Evolutionary conservation across 2,329 filamentous ascomycete genomes (phyloP).

Genomic region (Aspergillus tamarii): DNA sequence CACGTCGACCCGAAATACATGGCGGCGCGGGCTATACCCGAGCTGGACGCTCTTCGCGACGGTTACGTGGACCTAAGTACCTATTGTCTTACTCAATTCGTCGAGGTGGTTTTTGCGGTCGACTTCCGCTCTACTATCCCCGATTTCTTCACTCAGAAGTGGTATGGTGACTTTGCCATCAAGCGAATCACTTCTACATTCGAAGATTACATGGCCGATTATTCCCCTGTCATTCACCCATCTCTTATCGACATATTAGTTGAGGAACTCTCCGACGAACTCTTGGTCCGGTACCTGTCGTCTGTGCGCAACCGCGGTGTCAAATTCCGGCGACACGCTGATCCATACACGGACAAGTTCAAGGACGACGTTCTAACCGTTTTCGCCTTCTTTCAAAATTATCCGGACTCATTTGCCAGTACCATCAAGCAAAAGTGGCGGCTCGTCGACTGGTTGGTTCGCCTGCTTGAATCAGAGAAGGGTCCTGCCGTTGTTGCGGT

Average conservation of each 20-base stretch:
- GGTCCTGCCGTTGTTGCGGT: conserved; percentile 72
- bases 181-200: conserved; percentile 93
- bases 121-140: conserved; percentile 84
- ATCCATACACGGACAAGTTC: conserved; percentile 91
- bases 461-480: conserved; percentile 74
- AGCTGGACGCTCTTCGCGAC: conserved; percentile 77
- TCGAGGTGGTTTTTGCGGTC: conserved; percentile 81
- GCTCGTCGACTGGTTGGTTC: conserved; percentile 81
- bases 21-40: conserved; percentile 68
- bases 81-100: conserved; percentile 87
- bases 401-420: conserved; percentile 69
- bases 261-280: conserved; percentile 89
- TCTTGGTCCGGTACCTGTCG: conserved; percentile 82
- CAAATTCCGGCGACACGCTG: conserved; percentile 76
- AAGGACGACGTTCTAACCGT: conserved; percentile 89
- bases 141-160: conserved; percentile 87
- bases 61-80: conserved; percentile 95
- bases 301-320: conserved; percentile 86
- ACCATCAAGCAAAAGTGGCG: conserved; percentile 91
- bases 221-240: conserved; percentile 79
- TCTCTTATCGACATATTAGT: conserved; percentile 88
- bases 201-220: conserved; percentile 91
- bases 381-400: conserved; percentile 82
- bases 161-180: conserved; percentile 87
- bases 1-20: conserved; percentile 80